A percentile compares a stretch with the other conserved stretches of the same genome.
These are phyloP conservation scores for Lodderomyces elongisporus DNA, from an alignment of 1,139 yeast species.

Conservation along the genomic window DNA sequence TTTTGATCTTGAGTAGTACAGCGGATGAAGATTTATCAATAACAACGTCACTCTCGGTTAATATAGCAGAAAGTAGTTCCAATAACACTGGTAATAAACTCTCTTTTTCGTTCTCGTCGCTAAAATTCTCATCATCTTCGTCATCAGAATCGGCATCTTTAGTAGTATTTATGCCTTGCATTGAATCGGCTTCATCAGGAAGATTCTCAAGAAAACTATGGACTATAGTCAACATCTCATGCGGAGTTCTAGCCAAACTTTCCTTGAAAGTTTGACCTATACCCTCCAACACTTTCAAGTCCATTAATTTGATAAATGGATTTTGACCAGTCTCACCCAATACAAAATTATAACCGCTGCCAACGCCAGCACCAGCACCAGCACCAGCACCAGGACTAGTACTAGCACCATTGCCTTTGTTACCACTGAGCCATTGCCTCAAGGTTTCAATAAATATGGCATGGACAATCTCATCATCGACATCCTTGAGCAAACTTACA, in stretches of 20 bases:
- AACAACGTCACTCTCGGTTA: conserved; percentile 38
- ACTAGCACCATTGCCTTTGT: neutral
- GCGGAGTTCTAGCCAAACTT: conserved; percentile 56
- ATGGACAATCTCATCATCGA: conserved; percentile 46
- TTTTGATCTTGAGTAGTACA: conserved; percentile 24
- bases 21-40: conserved; percentile 19
- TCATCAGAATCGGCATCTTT: conserved; percentile 25
- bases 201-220: conserved; percentile 35
- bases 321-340: conserved; percentile 28
- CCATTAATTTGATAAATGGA: conserved; percentile 55
- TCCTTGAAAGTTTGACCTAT: conserved; percentile 59
- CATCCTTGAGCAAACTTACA: conserved; percentile 41
- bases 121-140: conserved; percentile 32
- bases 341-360: too few relatives aligned
- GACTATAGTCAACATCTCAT: conserved; percentile 54
- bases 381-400: too few relatives aligned
- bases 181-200: conserved; percentile 35
- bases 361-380: too few relatives aligned
- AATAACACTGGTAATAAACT: conserved; percentile 34
- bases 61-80: conserved; percentile 51
- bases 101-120: conserved; percentile 11
- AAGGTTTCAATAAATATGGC: conserved; percentile 49
- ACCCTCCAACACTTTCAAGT: conserved; percentile 60
- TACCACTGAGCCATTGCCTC: conserved; percentile 49
- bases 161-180: conserved; percentile 16